Evolutionary conservation across 2,329 filamentous ascomycete genomes (phyloP).

Genomic region (Lachnellula hyalina): DNA sequence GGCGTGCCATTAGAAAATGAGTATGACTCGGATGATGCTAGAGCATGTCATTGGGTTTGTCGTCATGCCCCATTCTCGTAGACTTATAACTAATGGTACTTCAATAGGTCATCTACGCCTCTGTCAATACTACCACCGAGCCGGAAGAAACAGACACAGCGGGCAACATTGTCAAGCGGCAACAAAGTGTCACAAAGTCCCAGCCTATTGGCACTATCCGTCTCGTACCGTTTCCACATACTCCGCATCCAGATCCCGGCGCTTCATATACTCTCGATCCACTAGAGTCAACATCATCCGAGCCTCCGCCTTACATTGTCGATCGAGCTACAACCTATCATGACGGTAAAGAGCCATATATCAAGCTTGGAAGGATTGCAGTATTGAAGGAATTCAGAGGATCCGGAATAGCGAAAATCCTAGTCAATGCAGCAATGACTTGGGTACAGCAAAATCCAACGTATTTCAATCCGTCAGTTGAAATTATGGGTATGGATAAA

Average conservation of each 20-base stretch:
- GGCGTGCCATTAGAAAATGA: slow-evolving; percentile 59
- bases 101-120: slow-evolving; percentile 56
- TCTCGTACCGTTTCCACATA: slow-evolving; percentile 56
- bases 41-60: slow-evolving; percentile 76
- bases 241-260: slow-evolving; percentile 53
- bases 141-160: slow-evolving; percentile 40
- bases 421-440: slow-evolving; percentile 61
- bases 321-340: slow-evolving; percentile 43
- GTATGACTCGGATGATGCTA: slow-evolving; percentile 72
- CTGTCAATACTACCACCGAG: slow-evolving; percentile 44
- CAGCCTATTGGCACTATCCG: slow-evolving; percentile 32
- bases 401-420: slow-evolving; percentile 55
- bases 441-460: slow-evolving; percentile 61
- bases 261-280: slow-evolving; percentile 20
- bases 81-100: not conserved
- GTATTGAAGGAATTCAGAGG: slow-evolving; percentile 51
- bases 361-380: slow-evolving; percentile 77
- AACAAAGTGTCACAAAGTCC: slow-evolving; percentile 37
- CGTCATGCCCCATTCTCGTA: not conserved
- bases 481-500: slow-evolving; percentile 39
- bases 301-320: slow-evolving; percentile 16
- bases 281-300: slow-evolving; percentile 10
- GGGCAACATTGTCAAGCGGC: slow-evolving; percentile 38
- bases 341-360: slow-evolving; percentile 65
- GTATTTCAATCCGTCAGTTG: slow-evolving; percentile 43